These are phyloP conservation scores for Astrephomene gubernaculifera DNA, from an alignment of 139 green algal genomes.

Conservation along the genomic window DNA sequence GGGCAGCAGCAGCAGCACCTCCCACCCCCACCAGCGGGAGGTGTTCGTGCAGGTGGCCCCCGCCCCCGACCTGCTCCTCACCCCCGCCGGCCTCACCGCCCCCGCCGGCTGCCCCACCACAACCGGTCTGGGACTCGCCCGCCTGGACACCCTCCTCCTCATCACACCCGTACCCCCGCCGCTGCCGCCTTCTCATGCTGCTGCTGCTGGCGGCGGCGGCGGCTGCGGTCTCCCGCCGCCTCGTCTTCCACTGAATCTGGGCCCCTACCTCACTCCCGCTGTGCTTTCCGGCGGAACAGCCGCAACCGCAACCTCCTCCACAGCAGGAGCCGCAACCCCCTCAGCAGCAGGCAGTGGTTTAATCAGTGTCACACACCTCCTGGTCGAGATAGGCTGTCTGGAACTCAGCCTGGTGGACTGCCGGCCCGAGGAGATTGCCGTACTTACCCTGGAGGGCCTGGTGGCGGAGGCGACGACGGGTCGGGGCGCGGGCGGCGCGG, in stretches of 20 bases:
- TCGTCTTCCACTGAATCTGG: not conserved
- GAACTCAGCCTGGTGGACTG: slow-evolving; percentile 85
- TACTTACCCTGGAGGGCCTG: slow-evolving; percentile 67
- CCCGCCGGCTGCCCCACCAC: slow-evolving; percentile 61
- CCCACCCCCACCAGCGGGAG: too few species aligned
- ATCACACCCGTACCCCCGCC: slow-evolving; percentile 54
- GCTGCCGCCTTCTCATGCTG: not conserved
- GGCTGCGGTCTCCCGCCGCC: not conserved
- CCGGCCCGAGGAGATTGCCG: slow-evolving; percentile 80
- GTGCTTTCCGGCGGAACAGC: not conserved
- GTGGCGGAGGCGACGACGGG: slow-evolving; percentile 41
- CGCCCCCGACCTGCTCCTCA: slow-evolving; percentile 58
- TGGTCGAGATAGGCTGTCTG: slow-evolving; percentile 48
- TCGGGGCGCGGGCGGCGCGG: not conserved
- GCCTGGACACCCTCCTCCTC: slow-evolving; percentile 63
- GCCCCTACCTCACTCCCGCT: not conserved
- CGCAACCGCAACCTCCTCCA: not conserved
- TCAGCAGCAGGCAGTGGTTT: not conserved
- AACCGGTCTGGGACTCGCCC: slow-evolving; percentile 63
- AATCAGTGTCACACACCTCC: not conserved
- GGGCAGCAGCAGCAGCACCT: not conserved
- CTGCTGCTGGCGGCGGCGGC: not conserved
- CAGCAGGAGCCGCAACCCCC: too few species aligned
- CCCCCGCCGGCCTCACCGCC: slow-evolving; percentile 45
- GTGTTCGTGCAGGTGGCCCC: slow-evolving; percentile 44